Conservation (phyloP, 2,329 filamentous ascomycete genomes). For the Microcyclospora tardicrescens region DNA sequence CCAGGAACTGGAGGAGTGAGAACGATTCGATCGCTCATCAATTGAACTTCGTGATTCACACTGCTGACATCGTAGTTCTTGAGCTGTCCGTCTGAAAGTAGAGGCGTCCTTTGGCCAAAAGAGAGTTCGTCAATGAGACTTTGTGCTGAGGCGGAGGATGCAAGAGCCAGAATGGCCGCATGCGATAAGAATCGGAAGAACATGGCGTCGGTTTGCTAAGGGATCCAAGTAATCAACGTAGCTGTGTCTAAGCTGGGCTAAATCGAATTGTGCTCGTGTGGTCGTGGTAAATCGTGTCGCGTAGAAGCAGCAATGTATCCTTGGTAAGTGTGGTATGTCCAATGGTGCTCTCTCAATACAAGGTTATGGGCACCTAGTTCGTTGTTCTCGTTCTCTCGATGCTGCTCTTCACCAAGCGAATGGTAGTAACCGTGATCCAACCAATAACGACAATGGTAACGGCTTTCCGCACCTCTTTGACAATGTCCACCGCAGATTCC, state of each 20-base stretch:
- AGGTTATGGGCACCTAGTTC: background rate
- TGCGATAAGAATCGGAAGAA: no score
- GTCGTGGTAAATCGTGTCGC: background rate
- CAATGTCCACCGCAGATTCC: conserved; percentile 35
- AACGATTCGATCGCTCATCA: conserved; percentile 80
- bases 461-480: conserved; percentile 39
- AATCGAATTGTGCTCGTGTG: background rate
- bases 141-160: conserved; percentile 14
- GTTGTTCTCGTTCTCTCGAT: conserved; percentile 7
- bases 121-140: conserved; percentile 37
- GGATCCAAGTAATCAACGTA: no score
- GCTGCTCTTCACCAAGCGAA: conserved; percentile 13
- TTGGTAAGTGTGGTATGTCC: no score
- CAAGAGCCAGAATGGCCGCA: conserved; percentile 5
- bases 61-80: conserved; percentile 44
- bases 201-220: background rate
- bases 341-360: no score
- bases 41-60: conserved; percentile 42
- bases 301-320: no score
- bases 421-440: conserved; percentile 17
- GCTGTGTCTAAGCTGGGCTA: no score
- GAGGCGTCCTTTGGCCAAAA: conserved; percentile 59
- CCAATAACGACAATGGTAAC: conserved; percentile 34
- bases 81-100: conserved; percentile 36
- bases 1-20: conserved; percentile 81